Evolutionary conservation across 1,284 basidiomycete genomes (phyloP).

Genomic region (Kwoniella shivajii): DNA sequence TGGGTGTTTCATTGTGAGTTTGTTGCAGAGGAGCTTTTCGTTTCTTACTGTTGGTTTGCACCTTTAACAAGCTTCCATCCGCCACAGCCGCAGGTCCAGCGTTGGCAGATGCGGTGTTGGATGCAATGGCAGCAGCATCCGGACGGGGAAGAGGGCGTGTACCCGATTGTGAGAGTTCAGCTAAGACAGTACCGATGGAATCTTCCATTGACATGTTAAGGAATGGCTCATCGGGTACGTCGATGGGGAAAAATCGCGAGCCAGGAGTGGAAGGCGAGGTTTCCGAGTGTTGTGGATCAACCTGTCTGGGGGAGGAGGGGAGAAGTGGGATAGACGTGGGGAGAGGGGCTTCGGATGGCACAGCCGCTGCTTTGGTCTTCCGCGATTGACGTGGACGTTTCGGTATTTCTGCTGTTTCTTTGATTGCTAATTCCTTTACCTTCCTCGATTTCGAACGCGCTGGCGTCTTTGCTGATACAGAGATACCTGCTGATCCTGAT

Average conservation of each 20-base stretch:
- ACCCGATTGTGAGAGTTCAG: conserved; percentile 3
- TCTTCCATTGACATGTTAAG: conserved; percentile 7
- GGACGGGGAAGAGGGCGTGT: neutral
- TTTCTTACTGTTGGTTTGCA: conserved; percentile 7
- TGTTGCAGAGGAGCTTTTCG: conserved; percentile 2
- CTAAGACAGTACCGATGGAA: conserved; percentile 5
- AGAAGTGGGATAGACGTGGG: too few relatives aligned
- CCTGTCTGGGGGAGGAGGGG: too few relatives aligned
- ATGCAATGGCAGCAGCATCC: neutral
- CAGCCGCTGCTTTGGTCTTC: neutral
- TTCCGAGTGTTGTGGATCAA: neutral
- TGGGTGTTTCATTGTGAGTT: neutral
- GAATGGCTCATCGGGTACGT: neutral
- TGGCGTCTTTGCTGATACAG: neutral
- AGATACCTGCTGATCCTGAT: neutral
- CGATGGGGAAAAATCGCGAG: conserved; percentile 1
- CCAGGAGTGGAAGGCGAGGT: neutral
- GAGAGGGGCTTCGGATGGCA: too few relatives aligned
- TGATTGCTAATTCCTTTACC: neutral
- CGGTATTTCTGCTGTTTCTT: neutral
- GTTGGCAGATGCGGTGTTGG: neutral
- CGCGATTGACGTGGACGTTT: neutral
- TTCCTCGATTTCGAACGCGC: neutral
- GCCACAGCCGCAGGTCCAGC: too few relatives aligned
- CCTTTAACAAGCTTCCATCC: too few relatives aligned